Base-by-base conservation (phyloP, 345 rosid species). In the Schrenkiella parvula region DNA sequence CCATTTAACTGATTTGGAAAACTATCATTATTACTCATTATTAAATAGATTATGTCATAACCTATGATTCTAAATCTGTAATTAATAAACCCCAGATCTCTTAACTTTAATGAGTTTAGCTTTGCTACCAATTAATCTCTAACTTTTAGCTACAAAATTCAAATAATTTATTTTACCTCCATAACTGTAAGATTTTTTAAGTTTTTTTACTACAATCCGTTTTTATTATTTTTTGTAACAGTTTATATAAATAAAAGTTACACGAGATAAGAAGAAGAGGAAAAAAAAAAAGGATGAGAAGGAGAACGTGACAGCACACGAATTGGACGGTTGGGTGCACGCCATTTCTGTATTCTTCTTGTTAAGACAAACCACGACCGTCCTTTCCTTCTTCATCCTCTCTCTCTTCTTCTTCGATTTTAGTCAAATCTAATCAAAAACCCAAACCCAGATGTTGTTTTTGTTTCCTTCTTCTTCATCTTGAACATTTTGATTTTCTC, bases 261-360 rank as follows among this genome's bases (percentile, higher is more conserved):
- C 42, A 3, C 12, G 55, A 28, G 42, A 19, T 17, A 63, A 64
- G 9, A 4, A 13, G 6, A 41, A 22, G 22, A 29, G 11, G 5
- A n/a, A 26, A 22, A 17, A 41, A 4, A 29, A 2, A 11, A 48
- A 47, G 32, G 22, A 59, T 35, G 44, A 59, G 52, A 22, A 50
- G n/a, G 44, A 68, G 57, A 29, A 61, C 35, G 64, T 66, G 78
- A 0, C 73, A 68, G 55, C 68, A 52, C 51, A 68, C 50, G 64
- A 68, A 19, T 18, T 60, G 69, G 64, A 68, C 64, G 69, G 74
- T 68, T 67, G 68, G 51, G 67, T 66, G 6, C 7, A 73, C 5
- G 66, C 78, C 68, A 61, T 13, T 60, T 61, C 61, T 60, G 68
- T 51, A 71, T n/a, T 47, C 66, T 58, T 66, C 2, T 66, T 57